Evolutionary conservation across 805 yeast genomes (phyloP).

Genomic region (Candida awuae): DNA sequence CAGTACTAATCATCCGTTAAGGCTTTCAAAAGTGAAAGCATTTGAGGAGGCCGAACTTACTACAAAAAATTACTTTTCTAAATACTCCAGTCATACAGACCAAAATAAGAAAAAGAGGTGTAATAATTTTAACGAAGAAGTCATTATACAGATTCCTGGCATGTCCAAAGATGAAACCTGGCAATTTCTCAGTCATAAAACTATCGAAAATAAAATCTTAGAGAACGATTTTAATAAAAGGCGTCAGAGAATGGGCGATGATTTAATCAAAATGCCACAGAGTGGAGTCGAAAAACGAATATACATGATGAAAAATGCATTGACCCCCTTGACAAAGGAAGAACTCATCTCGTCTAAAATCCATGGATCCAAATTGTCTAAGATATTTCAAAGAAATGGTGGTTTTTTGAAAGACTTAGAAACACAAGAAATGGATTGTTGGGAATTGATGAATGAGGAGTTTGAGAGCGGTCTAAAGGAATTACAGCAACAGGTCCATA

Average conservation of each 20-base stretch:
- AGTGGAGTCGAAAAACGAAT: conserved; percentile 19
- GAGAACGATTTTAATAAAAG: background rate
- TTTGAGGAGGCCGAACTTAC: conserved; percentile 32
- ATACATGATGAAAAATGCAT: conserved; percentile 22
- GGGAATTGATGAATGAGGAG: conserved; percentile 28
- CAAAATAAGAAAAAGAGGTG: background rate
- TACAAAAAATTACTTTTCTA: conserved; percentile 23
- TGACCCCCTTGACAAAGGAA: conserved; percentile 21
- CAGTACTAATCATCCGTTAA: conserved; percentile 27
- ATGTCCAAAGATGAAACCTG: conserved; percentile 18
- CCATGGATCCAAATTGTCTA: conserved; percentile 19
- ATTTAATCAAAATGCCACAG: background rate
- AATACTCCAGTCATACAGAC: conserved; percentile 10
- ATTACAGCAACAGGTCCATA: conserved; percentile 9
- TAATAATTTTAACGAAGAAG: conserved; percentile 2
- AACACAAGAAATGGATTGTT: conserved; percentile 25
- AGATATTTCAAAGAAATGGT: conserved; percentile 23
- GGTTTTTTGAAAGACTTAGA: conserved; percentile 23
- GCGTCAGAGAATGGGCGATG: background rate
- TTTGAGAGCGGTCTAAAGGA: conserved; percentile 24
- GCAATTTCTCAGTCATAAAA: conserved; percentile 5
- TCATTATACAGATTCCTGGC: conserved; percentile 20
- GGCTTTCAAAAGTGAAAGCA: conserved; percentile 29
- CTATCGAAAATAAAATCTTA: background rate
- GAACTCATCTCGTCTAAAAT: conserved; percentile 19